Conservation (phyloP, 2,329 filamentous ascomycete species). For the Proliferodiscus dingleyae region DNA sequence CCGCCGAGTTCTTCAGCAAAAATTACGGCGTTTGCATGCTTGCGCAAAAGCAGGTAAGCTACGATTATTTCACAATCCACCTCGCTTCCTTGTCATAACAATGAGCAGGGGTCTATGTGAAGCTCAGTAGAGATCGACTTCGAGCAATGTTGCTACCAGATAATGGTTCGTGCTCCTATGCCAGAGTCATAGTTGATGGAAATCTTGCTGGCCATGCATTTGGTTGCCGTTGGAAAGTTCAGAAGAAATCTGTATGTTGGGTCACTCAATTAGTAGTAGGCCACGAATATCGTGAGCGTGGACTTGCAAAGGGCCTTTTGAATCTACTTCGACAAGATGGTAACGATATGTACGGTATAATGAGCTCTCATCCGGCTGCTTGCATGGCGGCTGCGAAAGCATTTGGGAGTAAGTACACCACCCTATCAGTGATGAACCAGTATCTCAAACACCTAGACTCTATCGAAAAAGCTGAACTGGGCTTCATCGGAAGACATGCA, state of each 20-base stretch:
- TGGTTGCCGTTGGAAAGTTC: constrained; percentile 33
- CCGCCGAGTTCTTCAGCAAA: constrained; percentile 1
- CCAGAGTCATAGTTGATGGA: constrained; percentile 31
- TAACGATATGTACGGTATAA: constrained; percentile 35
- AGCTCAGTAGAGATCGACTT: constrained; percentile 29
- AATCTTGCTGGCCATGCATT: constrained; percentile 34
- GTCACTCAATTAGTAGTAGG: constrained; percentile 39
- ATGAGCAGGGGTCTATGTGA: constrained; percentile 25
- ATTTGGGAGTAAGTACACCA: constrained; percentile 28
- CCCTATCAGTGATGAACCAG: constrained; percentile 10
- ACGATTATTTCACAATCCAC: neutral
- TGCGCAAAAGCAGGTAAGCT: constrained; percentile 2
- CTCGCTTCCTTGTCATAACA: constrained; percentile 30
- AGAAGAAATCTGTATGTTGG: constrained; percentile 34
- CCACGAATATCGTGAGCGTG: constrained; percentile 30
- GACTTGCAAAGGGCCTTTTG: constrained; percentile 34
- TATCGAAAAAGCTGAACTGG: constrained; percentile 24
- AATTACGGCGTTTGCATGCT: constrained; percentile 2
- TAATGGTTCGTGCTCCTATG: constrained; percentile 27
- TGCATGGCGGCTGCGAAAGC: constrained; percentile 31
- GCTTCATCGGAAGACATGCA: constrained; percentile 30
- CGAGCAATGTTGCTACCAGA: constrained; percentile 33
- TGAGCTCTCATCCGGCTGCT: constrained; percentile 37
- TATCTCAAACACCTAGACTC: constrained; percentile 17
- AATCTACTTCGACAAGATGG: constrained; percentile 26